phyloP scores from a whole-genome alignment of 129 eudicot genomes.

The Heracleum sosnowskyi region DNA sequence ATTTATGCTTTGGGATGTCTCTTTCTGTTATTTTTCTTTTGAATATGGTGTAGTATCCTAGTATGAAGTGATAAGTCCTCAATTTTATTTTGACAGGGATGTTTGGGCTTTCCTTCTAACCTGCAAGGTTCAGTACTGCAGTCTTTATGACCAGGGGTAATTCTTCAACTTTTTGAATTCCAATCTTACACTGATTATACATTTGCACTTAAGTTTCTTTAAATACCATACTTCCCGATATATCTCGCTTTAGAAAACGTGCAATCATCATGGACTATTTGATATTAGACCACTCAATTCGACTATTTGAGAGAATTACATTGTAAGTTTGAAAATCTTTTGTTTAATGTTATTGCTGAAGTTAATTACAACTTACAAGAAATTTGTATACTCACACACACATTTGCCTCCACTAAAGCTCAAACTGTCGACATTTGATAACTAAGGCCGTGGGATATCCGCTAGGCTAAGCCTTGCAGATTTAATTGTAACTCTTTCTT shows the following conservation, averaged over 20 bases:
- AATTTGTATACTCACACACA: background rate
- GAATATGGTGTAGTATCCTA: background rate
- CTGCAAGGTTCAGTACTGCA: slow-evolving; percentile 86
- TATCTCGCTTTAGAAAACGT: background rate
- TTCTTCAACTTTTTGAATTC: background rate
- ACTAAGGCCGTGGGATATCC: background rate
- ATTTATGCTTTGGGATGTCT: background rate
- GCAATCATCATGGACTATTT: background rate
- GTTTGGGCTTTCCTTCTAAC: slow-evolving; percentile 87
- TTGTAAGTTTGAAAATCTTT: background rate
- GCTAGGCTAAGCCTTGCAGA: background rate
- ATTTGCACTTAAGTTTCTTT: background rate
- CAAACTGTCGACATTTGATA: background rate
- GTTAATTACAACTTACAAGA: background rate
- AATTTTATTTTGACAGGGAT: slow-evolving; percentile 52
- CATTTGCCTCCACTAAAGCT: background rate
- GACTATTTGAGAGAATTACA: background rate
- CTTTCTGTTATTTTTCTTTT: background rate
- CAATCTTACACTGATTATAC: background rate
- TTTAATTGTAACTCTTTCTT: background rate
- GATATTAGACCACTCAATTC: background rate
- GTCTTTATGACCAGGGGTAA: slow-evolving; percentile 98
- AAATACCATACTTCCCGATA: background rate
- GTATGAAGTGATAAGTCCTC: slow-evolving; percentile 11
- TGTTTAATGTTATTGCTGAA: background rate